Evolutionary conservation across 108 stramenopile species (phyloP).

Genomic region (Tribonema minus): DNA sequence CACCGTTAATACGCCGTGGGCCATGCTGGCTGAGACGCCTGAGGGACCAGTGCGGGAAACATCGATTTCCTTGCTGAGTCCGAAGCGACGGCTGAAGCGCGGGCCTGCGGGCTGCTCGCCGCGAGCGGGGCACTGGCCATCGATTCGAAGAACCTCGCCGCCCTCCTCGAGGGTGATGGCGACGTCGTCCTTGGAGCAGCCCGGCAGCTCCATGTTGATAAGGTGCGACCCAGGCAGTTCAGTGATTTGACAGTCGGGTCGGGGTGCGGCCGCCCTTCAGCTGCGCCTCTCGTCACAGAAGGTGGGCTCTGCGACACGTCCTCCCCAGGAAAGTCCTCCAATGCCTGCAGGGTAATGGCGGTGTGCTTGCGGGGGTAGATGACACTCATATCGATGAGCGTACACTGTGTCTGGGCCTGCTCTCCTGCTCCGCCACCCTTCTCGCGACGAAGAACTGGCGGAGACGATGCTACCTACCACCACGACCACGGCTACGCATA

Average conservation of each 20-base stretch:
- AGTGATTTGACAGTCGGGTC: constrained; percentile 4
- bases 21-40: constrained; percentile 16
- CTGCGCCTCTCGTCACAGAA: not conserved
- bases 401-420: too few species aligned
- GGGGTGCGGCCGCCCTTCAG: not conserved
- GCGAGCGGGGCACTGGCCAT: constrained; percentile 1
- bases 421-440: too few species aligned
- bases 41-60: too few species aligned
- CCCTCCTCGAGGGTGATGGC: not conserved
- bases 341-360: not conserved
- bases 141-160: too few species aligned
- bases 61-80: constrained; percentile 2
- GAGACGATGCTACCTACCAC: too few species aligned
- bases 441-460: too few species aligned
- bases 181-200: constrained; percentile 19
- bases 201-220: constrained; percentile 15
- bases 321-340: not conserved
- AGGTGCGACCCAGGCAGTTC: not conserved
- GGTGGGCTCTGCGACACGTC: not conserved
- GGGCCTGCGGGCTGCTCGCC: not conserved
- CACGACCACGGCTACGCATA: too few species aligned
- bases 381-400: too few species aligned
- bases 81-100: constrained; percentile 13
- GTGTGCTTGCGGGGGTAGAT: not conserved
- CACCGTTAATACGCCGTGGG: constrained; percentile 28